phyloP scores from a whole-genome alignment of 306 rosid genomes.

The Pterocarpus macrocarpus region DNA sequence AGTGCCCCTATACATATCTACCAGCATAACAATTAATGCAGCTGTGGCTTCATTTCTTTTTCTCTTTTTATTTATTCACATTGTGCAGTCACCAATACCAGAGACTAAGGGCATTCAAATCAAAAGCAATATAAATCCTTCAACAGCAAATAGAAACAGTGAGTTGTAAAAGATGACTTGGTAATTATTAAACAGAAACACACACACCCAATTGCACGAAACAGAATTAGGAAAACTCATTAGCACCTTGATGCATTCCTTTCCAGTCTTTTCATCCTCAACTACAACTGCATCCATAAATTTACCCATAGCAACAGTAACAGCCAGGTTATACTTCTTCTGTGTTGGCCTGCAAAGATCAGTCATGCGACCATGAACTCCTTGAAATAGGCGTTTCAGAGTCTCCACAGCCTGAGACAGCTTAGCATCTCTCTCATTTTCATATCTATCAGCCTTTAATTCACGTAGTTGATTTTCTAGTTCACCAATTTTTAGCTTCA shows the following conservation, averaged over 20 bases:
- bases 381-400: constrained; percentile 93
- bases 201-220: neutral
- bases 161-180: constrained; percentile 3
- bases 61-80: constrained; percentile 16
- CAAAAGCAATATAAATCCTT: constrained; percentile 28
- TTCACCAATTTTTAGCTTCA: constrained; percentile 80
- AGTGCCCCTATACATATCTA: neutral
- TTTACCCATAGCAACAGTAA: constrained; percentile 99
- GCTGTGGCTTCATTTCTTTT: neutral
- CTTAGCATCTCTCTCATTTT: constrained; percentile 92
- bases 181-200: constrained; percentile 23
- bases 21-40: constrained; percentile 4
- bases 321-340: constrained; percentile 94
- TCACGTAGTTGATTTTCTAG: constrained; percentile 91
- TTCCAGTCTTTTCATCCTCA: constrained; percentile 96
- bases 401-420: constrained; percentile 98
- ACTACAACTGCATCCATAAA: constrained; percentile 99
- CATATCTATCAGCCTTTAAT: constrained; percentile 93
- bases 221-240: constrained; percentile 36
- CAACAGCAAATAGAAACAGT: constrained; percentile 37
- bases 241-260: constrained; percentile 97
- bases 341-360: constrained; percentile 98
- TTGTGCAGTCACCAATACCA: constrained; percentile 26
- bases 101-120: constrained; percentile 15
- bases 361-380: constrained; percentile 99